Conservation (phyloP, 768 basidiomycete species). For the Russula vinacea region DNA sequence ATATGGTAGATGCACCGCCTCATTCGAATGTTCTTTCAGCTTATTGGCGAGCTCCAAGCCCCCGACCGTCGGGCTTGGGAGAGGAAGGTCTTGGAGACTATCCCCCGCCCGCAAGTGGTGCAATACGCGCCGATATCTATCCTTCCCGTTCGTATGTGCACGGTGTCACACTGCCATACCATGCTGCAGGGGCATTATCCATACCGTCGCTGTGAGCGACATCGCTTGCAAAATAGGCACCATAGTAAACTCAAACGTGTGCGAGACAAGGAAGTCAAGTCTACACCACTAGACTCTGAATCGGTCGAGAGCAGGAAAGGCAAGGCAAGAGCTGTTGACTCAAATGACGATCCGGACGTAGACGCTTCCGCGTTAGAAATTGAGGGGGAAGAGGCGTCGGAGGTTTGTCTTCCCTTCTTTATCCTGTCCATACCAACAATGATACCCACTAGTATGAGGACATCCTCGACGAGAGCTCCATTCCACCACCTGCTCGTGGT, state of each 20-base stretch:
- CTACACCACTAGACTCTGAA: constrained; percentile 29
- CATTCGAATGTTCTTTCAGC: constrained; percentile 31
- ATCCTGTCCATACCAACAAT: neutral
- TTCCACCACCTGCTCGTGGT: constrained; percentile 36
- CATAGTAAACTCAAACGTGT: constrained; percentile 52
- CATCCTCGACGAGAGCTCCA: constrained; percentile 23
- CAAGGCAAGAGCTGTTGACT: constrained; percentile 7
- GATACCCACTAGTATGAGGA: constrained; percentile 9
- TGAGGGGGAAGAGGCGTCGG: constrained; percentile 6
- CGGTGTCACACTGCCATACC: constrained; percentile 55
- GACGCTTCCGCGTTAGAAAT: constrained; percentile 13
- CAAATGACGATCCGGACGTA: constrained; percentile 13
- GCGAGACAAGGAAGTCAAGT: constrained; percentile 49
- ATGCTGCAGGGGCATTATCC: constrained; percentile 47
- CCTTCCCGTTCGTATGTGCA: constrained; percentile 50
- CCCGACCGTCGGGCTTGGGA: constrained; percentile 30
- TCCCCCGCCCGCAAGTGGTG: constrained; percentile 15
- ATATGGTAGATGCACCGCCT: constrained; percentile 5
- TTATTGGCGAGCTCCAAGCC: constrained; percentile 37
- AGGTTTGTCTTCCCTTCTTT: constrained; percentile 16
- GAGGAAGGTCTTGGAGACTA: constrained; percentile 21
- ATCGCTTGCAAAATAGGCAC: constrained; percentile 53
- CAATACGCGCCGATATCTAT: constrained; percentile 28
- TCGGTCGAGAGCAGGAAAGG: neutral
- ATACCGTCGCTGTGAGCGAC: constrained; percentile 55